Percentiles rank a stretch among this genome's conserved stretches.
These are phyloP conservation scores for Lichtheimia hyalospora DNA, from an alignment of 371 early-diverging fungal genomes.

Conservation along the genomic window DNA sequence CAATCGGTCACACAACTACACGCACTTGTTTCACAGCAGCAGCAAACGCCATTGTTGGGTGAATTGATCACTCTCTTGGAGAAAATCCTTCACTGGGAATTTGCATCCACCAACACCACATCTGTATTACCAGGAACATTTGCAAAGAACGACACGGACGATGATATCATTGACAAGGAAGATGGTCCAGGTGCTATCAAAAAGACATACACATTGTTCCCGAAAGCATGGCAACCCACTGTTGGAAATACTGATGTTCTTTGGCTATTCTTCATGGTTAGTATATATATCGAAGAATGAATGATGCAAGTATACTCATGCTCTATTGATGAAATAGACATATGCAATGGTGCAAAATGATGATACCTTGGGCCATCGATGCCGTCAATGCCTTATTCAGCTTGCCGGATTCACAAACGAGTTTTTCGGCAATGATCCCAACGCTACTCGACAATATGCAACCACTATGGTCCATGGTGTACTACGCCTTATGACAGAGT, in stretches of 20 bases:
- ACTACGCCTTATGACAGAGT: slow-evolving; percentile 58
- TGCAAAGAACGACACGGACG: slow-evolving; percentile 36
- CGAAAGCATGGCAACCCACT: slow-evolving; percentile 45
- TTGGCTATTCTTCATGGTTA: slow-evolving; percentile 58
- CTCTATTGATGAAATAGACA: slow-evolving; percentile 13
- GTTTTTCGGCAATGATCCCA: slow-evolving; percentile 52
- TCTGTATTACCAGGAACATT: slow-evolving; percentile 52
- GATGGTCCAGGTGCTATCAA: slow-evolving; percentile 37
- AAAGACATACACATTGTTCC: slow-evolving; percentile 45
- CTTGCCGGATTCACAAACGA: slow-evolving; percentile 70
- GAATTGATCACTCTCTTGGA: slow-evolving; percentile 55
- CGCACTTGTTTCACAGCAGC: slow-evolving; percentile 26
- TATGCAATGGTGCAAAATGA: slow-evolving; percentile 48
- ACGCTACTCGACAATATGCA: slow-evolving; percentile 43
- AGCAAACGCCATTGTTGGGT: slow-evolving; percentile 19
- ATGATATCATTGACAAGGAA: slow-evolving; percentile 50
- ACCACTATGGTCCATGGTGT: slow-evolving; percentile 59
- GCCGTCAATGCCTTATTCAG: slow-evolving; percentile 67
- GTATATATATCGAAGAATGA: slow-evolving; percentile 1
- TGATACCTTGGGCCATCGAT: slow-evolving; percentile 53
- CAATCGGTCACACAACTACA: slow-evolving; percentile 34
- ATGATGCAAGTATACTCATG: background rate
- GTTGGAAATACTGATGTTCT: slow-evolving; percentile 56
- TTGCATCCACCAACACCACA: slow-evolving; percentile 47
- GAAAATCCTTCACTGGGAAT: slow-evolving; percentile 73